Conservation (phyloP, 352 stramenopile species). For the Phytophthora pini region DNA sequence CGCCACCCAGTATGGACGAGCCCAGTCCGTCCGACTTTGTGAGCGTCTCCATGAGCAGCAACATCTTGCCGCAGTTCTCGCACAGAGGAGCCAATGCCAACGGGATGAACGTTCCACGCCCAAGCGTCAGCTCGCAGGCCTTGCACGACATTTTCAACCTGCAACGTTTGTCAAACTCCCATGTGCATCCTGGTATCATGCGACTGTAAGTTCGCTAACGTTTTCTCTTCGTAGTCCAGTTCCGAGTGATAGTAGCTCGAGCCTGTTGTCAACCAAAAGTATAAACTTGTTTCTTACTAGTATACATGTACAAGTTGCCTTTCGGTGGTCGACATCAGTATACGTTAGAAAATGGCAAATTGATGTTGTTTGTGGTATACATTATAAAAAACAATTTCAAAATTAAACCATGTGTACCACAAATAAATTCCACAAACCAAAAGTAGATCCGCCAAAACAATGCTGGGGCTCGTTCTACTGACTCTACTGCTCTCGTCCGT, state of each 20-base stretch:
- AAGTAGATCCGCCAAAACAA: not conserved
- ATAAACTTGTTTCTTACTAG: not conserved
- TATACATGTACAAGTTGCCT: not conserved
- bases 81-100: not conserved
- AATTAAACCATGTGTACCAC: not conserved
- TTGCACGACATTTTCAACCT: constrained; percentile 41
- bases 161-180: constrained; percentile 11
- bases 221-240: constrained; percentile 7
- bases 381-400: no score
- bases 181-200: constrained; percentile 3
- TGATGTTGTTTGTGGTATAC: not conserved
- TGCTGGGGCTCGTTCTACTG: constrained; percentile 10
- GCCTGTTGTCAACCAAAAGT: not conserved
- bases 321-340: constrained; percentile 12
- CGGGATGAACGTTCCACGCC: not conserved
- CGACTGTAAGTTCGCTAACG: constrained; percentile 13
- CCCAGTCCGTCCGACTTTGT: constrained; percentile 20
- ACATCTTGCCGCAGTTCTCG: constrained; percentile 9
- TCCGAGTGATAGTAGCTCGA: constrained; percentile 7
- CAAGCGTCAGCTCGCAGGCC: constrained; percentile 26
- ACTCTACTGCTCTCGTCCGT: constrained; percentile 19
- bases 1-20: constrained; percentile 14
- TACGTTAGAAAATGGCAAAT: not conserved
- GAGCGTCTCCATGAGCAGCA: constrained; percentile 3
- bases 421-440: not conserved